phyloP scores from a whole-genome alignment of 768 basidiomycete genomes.

The Collybiopsis confluens region DNA sequence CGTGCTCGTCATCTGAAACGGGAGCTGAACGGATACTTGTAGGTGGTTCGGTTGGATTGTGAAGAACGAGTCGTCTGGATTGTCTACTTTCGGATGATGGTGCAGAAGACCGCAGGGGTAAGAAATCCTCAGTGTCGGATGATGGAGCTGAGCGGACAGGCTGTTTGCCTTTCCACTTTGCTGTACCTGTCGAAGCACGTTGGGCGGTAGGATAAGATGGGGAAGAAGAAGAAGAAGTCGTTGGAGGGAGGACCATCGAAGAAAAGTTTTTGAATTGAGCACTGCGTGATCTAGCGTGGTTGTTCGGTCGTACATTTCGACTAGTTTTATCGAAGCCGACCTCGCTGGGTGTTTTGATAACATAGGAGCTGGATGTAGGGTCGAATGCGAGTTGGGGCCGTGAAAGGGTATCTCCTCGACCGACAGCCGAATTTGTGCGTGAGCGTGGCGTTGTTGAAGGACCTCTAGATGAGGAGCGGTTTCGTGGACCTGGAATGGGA shows the following conservation, averaged over 20 bases:
- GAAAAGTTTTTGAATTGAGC: conserved; percentile 6
- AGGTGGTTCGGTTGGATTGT: neutral
- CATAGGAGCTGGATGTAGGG: conserved; percentile 6
- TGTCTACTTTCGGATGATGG: neutral
- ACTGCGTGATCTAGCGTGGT: conserved; percentile 4
- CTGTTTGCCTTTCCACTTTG: conserved; percentile 3
- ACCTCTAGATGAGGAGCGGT: conserved; percentile 3
- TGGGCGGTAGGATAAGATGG: neutral
- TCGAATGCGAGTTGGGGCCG: conserved; percentile 1
- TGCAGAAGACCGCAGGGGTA: neutral
- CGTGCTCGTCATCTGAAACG: neutral
- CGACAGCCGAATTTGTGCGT: conserved; percentile 2
- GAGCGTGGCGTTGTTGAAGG: neutral
- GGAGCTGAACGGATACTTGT: neutral
- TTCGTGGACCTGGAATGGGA: neutral
- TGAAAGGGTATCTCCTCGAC: neutral
- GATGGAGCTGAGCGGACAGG: conserved; percentile 2
- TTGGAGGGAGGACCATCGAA: neutral
- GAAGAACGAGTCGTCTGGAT: neutral
- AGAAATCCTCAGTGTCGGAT: conserved; percentile 3
- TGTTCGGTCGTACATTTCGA: neutral
- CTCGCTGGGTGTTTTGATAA: neutral
- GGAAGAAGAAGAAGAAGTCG: too few species aligned
- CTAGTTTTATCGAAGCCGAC: neutral
- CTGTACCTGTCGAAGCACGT: neutral